Conservation (phyloP, 768 basidiomycete species). For the Tubosaeta sp. region DNA sequence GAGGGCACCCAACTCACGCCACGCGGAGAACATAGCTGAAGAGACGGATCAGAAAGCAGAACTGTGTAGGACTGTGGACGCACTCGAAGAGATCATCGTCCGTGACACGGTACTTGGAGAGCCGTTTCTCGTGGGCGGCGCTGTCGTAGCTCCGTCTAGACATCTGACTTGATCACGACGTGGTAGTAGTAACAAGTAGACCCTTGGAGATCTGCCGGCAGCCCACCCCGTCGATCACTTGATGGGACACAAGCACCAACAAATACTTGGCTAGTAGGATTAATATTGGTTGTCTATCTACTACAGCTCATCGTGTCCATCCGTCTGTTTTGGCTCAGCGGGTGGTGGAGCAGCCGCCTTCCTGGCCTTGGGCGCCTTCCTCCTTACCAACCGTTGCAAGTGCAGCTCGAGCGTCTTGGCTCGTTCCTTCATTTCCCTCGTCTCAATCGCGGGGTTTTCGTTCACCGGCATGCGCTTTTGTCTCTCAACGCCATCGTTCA, state of each 20-base stretch:
- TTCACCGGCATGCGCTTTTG: constrained; percentile 71
- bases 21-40: constrained; percentile 76
- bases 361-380: constrained; percentile 63
- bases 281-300: too few relatives aligned
- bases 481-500: constrained; percentile 74
- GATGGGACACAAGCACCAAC: constrained; percentile 18
- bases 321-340: constrained; percentile 16
- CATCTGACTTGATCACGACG: constrained; percentile 33
- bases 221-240: not conserved
- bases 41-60: constrained; percentile 8
- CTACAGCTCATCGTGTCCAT: constrained; percentile 31
- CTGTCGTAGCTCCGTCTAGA: constrained; percentile 76
- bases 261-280: too few relatives aligned
- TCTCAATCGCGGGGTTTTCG: constrained; percentile 83
- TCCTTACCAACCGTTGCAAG: constrained; percentile 60
- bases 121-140: constrained; percentile 62
- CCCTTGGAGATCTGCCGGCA: not conserved
- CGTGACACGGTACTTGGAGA: constrained; percentile 72
- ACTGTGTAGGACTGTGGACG: constrained; percentile 22
- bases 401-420: constrained; percentile 78
- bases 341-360: constrained; percentile 34
- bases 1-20: constrained; percentile 53
- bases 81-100: constrained; percentile 88
- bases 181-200: not conserved
- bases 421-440: constrained; percentile 79